Evolutionary conservation across 371 early-diverging fungal species (phyloP).

Genomic region (Mortierella sp.): DNA sequence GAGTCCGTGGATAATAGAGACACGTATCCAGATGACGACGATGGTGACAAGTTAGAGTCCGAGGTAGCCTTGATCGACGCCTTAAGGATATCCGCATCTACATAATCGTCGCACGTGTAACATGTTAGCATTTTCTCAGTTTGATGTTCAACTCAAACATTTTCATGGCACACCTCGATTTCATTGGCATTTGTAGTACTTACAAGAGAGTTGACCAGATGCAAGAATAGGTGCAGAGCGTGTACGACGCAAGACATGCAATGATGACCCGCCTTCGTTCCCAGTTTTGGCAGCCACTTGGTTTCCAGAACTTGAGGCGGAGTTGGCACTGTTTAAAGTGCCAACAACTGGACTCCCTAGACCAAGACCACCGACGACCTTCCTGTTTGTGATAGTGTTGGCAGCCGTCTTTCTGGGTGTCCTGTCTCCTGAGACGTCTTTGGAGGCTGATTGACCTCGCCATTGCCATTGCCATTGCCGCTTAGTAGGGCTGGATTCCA

Average conservation of each 20-base stretch:
- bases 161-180: background rate
- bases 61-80: constrained; percentile 45
- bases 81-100: constrained; percentile 53
- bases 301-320: background rate
- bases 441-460: constrained; percentile 13
- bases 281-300: background rate
- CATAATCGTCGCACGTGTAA: background rate
- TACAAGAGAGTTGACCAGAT: constrained; percentile 50
- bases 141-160: too few relatives aligned
- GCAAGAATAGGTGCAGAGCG: constrained; percentile 45
- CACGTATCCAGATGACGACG: constrained; percentile 25
- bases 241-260: constrained; percentile 29
- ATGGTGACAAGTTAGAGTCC: constrained; percentile 6
- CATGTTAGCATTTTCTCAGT: background rate
- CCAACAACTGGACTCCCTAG: background rate
- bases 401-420: constrained; percentile 6
- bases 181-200: constrained; percentile 2
- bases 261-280: constrained; percentile 10
- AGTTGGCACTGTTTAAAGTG: background rate
- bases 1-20: background rate
- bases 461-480: constrained; percentile 22
- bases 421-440: background rate
- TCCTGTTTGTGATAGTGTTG: background rate
- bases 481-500: constrained; percentile 3
- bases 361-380: background rate